Evolutionary conservation across 768 basidiomycete genomes (phyloP).

Genomic region (Nidula microcarpa): DNA sequence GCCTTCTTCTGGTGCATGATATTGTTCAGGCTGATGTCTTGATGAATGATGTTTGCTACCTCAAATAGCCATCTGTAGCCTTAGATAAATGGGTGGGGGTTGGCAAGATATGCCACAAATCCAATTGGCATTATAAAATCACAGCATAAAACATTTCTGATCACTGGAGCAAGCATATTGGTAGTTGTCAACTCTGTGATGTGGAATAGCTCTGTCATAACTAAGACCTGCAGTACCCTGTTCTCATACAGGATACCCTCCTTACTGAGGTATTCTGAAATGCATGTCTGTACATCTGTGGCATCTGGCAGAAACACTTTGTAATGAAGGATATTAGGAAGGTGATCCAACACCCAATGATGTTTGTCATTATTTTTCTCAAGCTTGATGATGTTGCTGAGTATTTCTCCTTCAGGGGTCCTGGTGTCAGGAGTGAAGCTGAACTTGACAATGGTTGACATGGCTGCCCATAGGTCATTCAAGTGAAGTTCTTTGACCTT

Average conservation of each 20-base stretch:
- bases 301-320: not conserved
- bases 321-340: conserved; percentile 1
- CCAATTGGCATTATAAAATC: too few species aligned
- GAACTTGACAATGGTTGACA: conserved; percentile 5
- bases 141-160: too few species aligned
- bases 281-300: not conserved
- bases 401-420: not conserved
- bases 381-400: not conserved
- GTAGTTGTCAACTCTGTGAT: too few species aligned
- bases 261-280: conserved; percentile 1
- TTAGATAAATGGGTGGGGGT: too few species aligned
- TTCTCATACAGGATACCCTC: too few species aligned
- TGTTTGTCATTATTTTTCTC: not conserved
- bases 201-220: conserved; percentile 2
- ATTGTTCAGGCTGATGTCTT: conserved; percentile 16
- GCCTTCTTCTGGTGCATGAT: conserved; percentile 11
- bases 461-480: not conserved
- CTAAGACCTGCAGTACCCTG: not conserved
- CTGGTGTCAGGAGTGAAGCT: conserved; percentile 3
- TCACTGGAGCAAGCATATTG: too few species aligned
- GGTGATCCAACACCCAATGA: not conserved
- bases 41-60: conserved; percentile 11
- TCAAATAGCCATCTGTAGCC: conserved; percentile 9
- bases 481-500: not conserved
- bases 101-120: too few species aligned